phyloP scores from a whole-genome alignment of 2,329 filamentous ascomycete genomes.

The Fusarium stilboides region DNA sequence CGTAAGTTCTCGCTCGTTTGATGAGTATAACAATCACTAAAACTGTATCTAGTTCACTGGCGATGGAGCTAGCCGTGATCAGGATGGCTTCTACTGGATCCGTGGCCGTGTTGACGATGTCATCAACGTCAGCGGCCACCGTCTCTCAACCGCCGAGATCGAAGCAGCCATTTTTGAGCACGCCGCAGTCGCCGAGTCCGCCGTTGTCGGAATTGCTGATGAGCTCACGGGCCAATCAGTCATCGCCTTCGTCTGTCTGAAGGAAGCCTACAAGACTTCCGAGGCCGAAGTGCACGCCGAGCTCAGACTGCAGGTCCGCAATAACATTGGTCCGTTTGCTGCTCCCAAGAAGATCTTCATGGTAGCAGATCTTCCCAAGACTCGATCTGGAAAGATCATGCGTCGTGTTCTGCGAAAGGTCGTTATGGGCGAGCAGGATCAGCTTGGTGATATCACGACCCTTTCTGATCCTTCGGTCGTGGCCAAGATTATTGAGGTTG shows the following conservation, averaged over 20 bases:
- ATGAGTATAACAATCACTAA: background rate
- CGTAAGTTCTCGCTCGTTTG: conserved; percentile 65
- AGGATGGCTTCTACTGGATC: conserved; percentile 99
- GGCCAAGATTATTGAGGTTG: conserved; percentile 80
- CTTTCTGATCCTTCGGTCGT: conserved; percentile 90
- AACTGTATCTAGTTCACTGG: conserved; percentile 76
- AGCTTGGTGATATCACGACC: conserved; percentile 90
- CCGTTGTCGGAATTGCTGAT: conserved; percentile 89
- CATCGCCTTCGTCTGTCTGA: conserved; percentile 91
- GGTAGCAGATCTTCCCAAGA: conserved; percentile 93
- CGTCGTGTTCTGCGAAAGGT: conserved; percentile 94
- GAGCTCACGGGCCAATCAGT: conserved; percentile 94
- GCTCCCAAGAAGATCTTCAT: conserved; percentile 91
- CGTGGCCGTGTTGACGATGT: conserved; percentile 95
- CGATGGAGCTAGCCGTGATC: conserved; percentile 91
- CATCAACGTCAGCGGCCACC: conserved; percentile 94
- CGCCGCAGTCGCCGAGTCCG: conserved; percentile 86
- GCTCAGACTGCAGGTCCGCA: conserved; percentile 88
- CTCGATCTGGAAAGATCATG: conserved; percentile 97
- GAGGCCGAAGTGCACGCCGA: conserved; percentile 85
- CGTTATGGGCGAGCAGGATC: conserved; percentile 91
- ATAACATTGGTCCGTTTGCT: conserved; percentile 93
- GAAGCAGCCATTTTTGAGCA: conserved; percentile 95
- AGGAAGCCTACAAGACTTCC: conserved; percentile 62
- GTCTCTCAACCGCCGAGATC: conserved; percentile 95